phyloP scores from a whole-genome alignment of 2,329 filamentous ascomycete species.

The Calonectria pseudoturangicola region DNA sequence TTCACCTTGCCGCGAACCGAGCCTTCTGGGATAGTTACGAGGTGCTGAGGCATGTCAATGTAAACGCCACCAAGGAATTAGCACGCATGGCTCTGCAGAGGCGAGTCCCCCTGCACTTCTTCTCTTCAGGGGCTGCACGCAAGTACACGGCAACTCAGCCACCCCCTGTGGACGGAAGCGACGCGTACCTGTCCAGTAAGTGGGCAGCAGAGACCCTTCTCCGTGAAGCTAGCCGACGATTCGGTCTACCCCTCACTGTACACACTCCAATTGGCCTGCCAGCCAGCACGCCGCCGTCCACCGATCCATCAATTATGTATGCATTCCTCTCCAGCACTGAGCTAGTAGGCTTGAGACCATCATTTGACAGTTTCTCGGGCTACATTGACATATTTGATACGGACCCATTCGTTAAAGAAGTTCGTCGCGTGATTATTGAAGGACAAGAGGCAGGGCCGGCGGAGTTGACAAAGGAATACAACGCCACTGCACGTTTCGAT shows the following conservation, averaged over 20 bases:
- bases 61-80: not conserved
- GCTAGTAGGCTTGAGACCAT: not conserved
- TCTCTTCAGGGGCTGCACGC: conserved; percentile 1
- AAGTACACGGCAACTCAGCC: not conserved
- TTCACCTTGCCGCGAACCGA: conserved; percentile 3
- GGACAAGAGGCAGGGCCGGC: not conserved
- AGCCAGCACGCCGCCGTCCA: not conserved
- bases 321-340: not conserved
- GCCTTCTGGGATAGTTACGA: conserved; percentile 6
- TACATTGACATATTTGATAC: conserved; percentile 10
- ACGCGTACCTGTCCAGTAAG: not conserved
- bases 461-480: not conserved
- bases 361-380: not conserved
- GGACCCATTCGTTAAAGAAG: not conserved
- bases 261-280: not conserved
- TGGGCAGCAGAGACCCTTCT: conserved; percentile 9
- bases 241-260: not conserved
- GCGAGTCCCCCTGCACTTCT: conserved; percentile 5
- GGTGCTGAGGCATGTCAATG: not conserved
- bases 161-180: not conserved
- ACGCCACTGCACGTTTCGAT: not conserved
- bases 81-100: not conserved
- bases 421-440: not conserved
- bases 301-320: not conserved
- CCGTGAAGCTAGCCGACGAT: not conserved